Evolutionary conservation across 1,284 basidiomycete genomes (phyloP), one percentile per base, ranked within the genome.

Genomic region (Trichosporon faecale): DNA sequence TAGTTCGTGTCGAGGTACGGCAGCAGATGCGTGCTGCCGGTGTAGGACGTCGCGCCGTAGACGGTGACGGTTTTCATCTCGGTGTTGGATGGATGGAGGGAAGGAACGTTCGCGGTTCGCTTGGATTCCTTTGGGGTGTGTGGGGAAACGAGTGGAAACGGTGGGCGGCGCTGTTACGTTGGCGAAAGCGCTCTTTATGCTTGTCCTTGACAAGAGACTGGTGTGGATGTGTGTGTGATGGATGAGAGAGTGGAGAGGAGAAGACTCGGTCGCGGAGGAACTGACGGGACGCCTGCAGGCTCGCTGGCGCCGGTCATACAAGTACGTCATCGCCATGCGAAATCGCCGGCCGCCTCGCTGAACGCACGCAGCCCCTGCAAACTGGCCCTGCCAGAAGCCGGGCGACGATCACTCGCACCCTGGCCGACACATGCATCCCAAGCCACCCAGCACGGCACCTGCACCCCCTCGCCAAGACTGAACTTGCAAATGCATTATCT

Each of bases 1-100:
- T 64, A 40, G 67, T 84, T 81, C 3, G 68, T 67, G 9, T 76
- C 76, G 55, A 84, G 77, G 71, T 84, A 83, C 27, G 71, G 70
- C 21, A 82, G 67, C 12, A 82, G 69, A 25, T 80, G 76, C 44
- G 69, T 61, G 35, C 68, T 68, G 1, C 77, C 80, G 6, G 82
- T 81, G 76, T 77, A 84, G 9, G 78, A 76, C 1, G 80, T 81
- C 1, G 83, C 81, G 35, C 83, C 83, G 75, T 82, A 83, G 57
- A 84, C 71, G 66, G 78, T 71, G 46, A 83, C 60, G 2, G 76
- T 78, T 33, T 61, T 61, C 57, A 61, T 31, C 14, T 27, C 55
- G 57, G 18, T 18, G 27, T 5, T 31, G 7, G 23, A 16, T 57
- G 55, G 27, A 11, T 11, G 23, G 18, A 12, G 52, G 27, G 29